Conservation (phyloP, 1,139 yeast genomes). For the Sugiyamaella sp. region DNA sequence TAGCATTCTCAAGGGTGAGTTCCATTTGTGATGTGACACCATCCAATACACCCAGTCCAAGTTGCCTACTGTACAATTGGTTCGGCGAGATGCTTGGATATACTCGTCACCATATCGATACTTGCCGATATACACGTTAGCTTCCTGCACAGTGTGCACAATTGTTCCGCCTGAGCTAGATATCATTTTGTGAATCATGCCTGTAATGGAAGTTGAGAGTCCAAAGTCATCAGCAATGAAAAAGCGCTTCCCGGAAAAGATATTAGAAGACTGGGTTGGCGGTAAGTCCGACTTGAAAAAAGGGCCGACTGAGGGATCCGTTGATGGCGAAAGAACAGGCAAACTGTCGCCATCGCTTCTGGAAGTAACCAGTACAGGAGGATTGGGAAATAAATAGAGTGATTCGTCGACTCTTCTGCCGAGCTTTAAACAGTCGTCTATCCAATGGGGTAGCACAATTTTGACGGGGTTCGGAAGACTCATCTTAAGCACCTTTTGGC, state of each 20-base stretch:
- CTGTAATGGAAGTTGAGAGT: conserved; percentile 40
- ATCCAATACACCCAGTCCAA: conserved; percentile 75
- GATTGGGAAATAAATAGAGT: conserved; percentile 51
- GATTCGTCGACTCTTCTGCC: conserved; percentile 56
- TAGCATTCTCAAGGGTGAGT: conserved; percentile 57
- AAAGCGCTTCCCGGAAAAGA: conserved; percentile 40
- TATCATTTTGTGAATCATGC: conserved; percentile 43
- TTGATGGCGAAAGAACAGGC: not conserved
- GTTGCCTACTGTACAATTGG: conserved; percentile 57
- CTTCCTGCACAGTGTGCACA: conserved; percentile 40
- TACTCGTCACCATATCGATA: conserved; percentile 62
- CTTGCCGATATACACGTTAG: conserved; percentile 68
- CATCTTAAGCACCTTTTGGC: conserved; percentile 35
- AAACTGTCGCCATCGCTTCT: not conserved
- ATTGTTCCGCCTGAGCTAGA: conserved; percentile 47
- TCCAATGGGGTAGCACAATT: conserved; percentile 73
- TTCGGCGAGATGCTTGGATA: conserved; percentile 44
- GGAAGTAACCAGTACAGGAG: conserved; percentile 22
- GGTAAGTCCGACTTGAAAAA: conserved; percentile 14
- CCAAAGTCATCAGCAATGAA: conserved; percentile 42
- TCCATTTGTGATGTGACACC: conserved; percentile 58
- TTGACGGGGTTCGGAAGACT: conserved; percentile 49
- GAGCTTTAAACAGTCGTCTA: conserved; percentile 63
- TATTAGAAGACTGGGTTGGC: conserved; percentile 17
- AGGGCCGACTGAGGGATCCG: conserved; percentile 3